Conservation (phyloP, 768 basidiomycete genomes). For the Hemileccinum impolitum region DNA sequence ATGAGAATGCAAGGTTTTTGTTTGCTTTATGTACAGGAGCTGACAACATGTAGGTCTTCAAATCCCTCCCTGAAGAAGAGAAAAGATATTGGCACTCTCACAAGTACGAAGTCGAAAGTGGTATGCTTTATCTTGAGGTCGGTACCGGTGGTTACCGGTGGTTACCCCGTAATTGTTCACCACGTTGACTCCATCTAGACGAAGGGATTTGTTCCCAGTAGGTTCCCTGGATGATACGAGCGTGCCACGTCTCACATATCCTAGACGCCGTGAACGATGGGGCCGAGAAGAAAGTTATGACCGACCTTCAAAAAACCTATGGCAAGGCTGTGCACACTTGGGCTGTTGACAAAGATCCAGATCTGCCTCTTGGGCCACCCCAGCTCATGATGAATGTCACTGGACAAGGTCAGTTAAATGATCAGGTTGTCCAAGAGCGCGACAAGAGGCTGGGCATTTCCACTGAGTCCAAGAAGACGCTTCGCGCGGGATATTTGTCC, state of each 20-base stretch:
- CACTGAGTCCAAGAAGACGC: slow-evolving; percentile 32
- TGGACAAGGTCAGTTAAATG: slow-evolving; percentile 33
- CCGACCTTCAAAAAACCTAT: slow-evolving; percentile 44
- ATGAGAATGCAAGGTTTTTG: slow-evolving; percentile 28
- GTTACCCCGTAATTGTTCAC: background rate
- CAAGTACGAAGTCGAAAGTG: slow-evolving; percentile 43
- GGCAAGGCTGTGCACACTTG: slow-evolving; percentile 45
- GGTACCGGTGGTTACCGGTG: background rate
- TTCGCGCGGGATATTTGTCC: slow-evolving; percentile 37
- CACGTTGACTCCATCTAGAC: slow-evolving; percentile 9
- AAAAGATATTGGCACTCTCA: slow-evolving; percentile 55
- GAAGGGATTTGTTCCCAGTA: slow-evolving; percentile 26
- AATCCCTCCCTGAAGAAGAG: slow-evolving; percentile 41
- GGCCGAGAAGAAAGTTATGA: slow-evolving; percentile 40
- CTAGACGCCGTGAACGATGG: slow-evolving; percentile 31
- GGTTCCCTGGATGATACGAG: background rate
- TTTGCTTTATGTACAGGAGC: background rate
- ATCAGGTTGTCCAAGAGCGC: slow-evolving; percentile 27
- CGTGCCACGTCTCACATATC: background rate
- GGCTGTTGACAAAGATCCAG: slow-evolving; percentile 37
- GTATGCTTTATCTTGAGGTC: slow-evolving; percentile 32
- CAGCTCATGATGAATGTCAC: slow-evolving; percentile 47
- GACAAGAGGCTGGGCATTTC: slow-evolving; percentile 35
- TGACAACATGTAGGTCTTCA: slow-evolving; percentile 31
- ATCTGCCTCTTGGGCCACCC: slow-evolving; percentile 44